A percentile compares a stretch with the other conserved stretches of the same genome.
These are phyloP conservation scores for Pythium sp. DNA, from an alignment of 352 stramenopile species.

Conservation along the genomic window DNA sequence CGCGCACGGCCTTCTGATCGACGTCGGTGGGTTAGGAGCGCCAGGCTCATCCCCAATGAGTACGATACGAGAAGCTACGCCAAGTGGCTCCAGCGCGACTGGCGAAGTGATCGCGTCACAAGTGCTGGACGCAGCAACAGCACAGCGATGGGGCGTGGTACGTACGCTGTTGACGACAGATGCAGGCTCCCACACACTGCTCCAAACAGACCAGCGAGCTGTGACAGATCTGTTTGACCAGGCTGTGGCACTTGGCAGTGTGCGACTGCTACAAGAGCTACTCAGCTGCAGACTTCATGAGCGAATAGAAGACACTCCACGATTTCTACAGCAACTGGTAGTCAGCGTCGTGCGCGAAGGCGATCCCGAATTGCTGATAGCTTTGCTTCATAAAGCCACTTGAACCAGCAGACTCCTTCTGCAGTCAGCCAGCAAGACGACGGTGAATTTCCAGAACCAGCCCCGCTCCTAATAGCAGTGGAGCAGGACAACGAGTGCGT, in stretches of 20 bases:
- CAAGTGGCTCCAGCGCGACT: not conserved
- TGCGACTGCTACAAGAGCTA: not conserved
- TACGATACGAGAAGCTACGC: not conserved
- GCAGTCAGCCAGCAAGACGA: not conserved
- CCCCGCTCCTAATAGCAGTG: not conserved
- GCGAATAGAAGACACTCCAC: not conserved
- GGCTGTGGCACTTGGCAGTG: not conserved
- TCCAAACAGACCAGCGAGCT: not conserved
- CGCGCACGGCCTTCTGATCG: no score
- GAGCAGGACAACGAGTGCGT: not conserved
- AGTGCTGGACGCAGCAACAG: not conserved
- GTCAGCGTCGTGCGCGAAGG: not conserved
- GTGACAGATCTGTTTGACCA: not conserved
- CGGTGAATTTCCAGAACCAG: not conserved
- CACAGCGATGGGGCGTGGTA: not conserved
- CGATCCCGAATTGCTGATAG: not conserved
- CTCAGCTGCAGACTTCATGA: not conserved
- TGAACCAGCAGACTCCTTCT: not conserved
- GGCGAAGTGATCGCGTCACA: not conserved
- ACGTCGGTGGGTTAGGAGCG: no score
- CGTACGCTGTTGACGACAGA: not conserved
- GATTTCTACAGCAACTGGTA: not conserved
- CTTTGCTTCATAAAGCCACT: not conserved
- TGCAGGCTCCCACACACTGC: not conserved
- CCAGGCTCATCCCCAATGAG: no score